Evolutionary conservation across 2,329 filamentous ascomycete species (phyloP).

Genomic region (Neopestalotiopsis sp.): DNA sequence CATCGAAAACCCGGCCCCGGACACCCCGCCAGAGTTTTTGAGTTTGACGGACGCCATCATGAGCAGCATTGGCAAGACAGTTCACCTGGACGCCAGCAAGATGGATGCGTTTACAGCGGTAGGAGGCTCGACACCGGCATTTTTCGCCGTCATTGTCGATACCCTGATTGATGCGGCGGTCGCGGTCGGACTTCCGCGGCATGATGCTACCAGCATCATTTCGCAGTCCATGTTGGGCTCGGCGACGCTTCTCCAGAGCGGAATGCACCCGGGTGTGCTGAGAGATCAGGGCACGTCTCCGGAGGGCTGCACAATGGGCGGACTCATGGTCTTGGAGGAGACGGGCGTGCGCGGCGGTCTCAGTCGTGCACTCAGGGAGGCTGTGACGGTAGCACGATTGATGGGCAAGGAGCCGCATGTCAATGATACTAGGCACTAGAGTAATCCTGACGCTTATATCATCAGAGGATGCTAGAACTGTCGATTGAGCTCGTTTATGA

Average conservation of each 20-base stretch:
- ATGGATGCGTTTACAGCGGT: conserved; percentile 66
- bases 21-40: conserved; percentile 29
- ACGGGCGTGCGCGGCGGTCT: conserved; percentile 53
- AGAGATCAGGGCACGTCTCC: conserved; percentile 65
- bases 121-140: conserved; percentile 65
- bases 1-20: conserved; percentile 30
- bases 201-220: conserved; percentile 62
- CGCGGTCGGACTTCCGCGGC: conserved; percentile 62
- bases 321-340: conserved; percentile 65
- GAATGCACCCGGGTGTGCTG: conserved; percentile 62
- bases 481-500: too few species aligned
- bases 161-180: conserved; percentile 65
- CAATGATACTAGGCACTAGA: conserved; percentile 42
- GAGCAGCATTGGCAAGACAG: conserved; percentile 56
- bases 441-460: not conserved
- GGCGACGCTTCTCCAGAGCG: conserved; percentile 55
- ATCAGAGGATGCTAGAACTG: too few species aligned
- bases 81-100: conserved; percentile 52
- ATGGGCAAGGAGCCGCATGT: conserved; percentile 46
- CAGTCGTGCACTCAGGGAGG: conserved; percentile 50
- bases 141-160: conserved; percentile 64
- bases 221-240: conserved; percentile 65
- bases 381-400: conserved; percentile 49
- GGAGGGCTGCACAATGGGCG: conserved; percentile 65
- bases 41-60: conserved; percentile 53